Percentiles rank a stretch among this genome's conserved stretches.
phyloP scores from a whole-genome alignment of 805 yeast species.

The Nakazawaea wickerhamii region DNA sequence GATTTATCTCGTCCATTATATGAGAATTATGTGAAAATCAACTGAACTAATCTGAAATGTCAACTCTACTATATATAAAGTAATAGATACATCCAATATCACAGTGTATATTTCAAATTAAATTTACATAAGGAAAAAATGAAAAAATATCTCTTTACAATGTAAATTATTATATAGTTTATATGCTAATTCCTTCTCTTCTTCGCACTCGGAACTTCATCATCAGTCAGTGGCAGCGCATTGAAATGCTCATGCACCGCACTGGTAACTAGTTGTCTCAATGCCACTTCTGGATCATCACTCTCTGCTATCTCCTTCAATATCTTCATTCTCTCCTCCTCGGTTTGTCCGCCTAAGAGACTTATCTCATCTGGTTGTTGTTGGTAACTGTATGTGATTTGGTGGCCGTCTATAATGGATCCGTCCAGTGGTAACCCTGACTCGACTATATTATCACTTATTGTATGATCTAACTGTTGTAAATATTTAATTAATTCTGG shows the following conservation, averaged over 20 bases:
- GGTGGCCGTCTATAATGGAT: conserved; percentile 38
- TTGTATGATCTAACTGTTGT: conserved; percentile 33
- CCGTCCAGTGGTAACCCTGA: conserved; percentile 25
- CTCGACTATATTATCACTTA: too few species aligned
- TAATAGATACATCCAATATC: too few species aligned
- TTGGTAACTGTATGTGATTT: conserved; percentile 54
- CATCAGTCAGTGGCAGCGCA: too few species aligned
- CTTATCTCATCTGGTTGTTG: conserved; percentile 39
- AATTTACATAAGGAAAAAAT: too few species aligned
- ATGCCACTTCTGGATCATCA: conserved; percentile 75
- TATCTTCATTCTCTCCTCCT: conserved; percentile 50
- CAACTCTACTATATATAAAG: too few species aligned
- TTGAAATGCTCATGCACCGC: conserved; percentile 53
- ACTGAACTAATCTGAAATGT: not conserved
- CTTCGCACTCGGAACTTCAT: conserved; percentile 26
- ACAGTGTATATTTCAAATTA: too few species aligned
- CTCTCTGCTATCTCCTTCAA: conserved; percentile 66
- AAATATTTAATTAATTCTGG: conserved; percentile 73
- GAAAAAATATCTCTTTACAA: not conserved
- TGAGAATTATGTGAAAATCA: not conserved
- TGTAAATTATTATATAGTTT: not conserved
- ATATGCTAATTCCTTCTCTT: conserved; percentile 26
- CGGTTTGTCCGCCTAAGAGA: conserved; percentile 8
- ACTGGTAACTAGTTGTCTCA: conserved; percentile 60
- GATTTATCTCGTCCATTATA: conserved; percentile 8